These are phyloP conservation scores for Metschnikowia proteae DNA, from an alignment of 805 yeast genomes.

Conservation along the genomic window DNA sequence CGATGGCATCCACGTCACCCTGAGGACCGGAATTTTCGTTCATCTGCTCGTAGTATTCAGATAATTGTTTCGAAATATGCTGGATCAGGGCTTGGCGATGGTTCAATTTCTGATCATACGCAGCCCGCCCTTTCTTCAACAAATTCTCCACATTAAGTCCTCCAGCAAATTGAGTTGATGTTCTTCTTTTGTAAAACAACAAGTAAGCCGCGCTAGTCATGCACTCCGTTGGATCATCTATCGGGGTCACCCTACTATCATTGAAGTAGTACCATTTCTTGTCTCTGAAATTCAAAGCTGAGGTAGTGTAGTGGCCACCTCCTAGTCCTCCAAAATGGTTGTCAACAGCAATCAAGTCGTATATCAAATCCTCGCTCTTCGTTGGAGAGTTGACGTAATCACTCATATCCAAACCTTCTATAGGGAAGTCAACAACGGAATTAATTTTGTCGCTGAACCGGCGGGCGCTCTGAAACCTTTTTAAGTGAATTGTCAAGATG, in stretches of 20 bases:
- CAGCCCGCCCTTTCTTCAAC: slow-evolving; percentile 44
- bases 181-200: slow-evolving; percentile 70
- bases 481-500: slow-evolving; percentile 81
- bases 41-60: slow-evolving; percentile 14
- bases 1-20: not conserved
- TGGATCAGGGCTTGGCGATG: slow-evolving; percentile 33
- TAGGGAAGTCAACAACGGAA: slow-evolving; percentile 81
- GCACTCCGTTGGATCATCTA: slow-evolving; percentile 55
- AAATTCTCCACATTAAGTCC: slow-evolving; percentile 19
- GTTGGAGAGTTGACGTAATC: slow-evolving; percentile 44
- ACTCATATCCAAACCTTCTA: slow-evolving; percentile 71
- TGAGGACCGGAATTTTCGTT: slow-evolving; percentile 19
- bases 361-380: slow-evolving; percentile 37
- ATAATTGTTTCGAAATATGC: slow-evolving; percentile 11
- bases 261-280: slow-evolving; percentile 85
- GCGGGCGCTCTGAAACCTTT: slow-evolving; percentile 80
- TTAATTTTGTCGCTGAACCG: slow-evolving; percentile 88
- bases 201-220: slow-evolving; percentile 81
- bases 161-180: slow-evolving; percentile 20
- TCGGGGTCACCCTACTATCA: slow-evolving; percentile 68
- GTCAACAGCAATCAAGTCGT: slow-evolving; percentile 89
- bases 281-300: slow-evolving; percentile 74
- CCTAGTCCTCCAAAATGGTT: slow-evolving; percentile 96
- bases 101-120: slow-evolving; percentile 37
- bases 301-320: slow-evolving; percentile 96